phyloP scores from a whole-genome alignment of 192 early-diverging fungal species.

The Chytriomyces sp. region DNA sequence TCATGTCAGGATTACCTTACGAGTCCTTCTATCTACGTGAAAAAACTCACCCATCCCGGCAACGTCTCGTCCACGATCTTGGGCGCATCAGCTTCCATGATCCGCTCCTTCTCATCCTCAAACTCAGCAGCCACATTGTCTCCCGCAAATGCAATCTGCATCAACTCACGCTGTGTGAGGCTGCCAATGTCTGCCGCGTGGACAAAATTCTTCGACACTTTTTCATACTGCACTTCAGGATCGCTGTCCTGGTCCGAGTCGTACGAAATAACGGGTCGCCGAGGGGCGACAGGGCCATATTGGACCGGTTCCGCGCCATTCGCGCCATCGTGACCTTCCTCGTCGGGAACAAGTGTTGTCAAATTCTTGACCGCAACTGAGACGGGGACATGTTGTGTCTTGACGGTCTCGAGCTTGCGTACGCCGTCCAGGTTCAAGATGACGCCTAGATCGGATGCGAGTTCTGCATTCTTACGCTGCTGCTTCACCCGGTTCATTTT shows the following conservation, averaged over 20 bases:
- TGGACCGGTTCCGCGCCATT: background rate
- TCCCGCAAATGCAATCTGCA: slow-evolving; percentile 92
- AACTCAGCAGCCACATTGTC: slow-evolving; percentile 91
- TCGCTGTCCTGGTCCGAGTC: slow-evolving; percentile 49
- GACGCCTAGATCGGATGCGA: slow-evolving; percentile 58
- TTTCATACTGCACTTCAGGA: slow-evolving; percentile 11
- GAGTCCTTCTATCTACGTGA: background rate
- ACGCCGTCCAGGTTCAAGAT: slow-evolving; percentile 71
- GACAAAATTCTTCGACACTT: slow-evolving; percentile 47
- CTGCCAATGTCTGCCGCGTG: slow-evolving; percentile 46
- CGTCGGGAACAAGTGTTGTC: too few relatives aligned
- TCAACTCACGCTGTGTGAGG: slow-evolving; percentile 79
- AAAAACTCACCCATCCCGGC: slow-evolving; percentile 78
- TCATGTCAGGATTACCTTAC: background rate
- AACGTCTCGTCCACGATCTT: slow-evolving; percentile 81
- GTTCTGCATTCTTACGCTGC: slow-evolving; percentile 46
- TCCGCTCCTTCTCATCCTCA: slow-evolving; percentile 77
- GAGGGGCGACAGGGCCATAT: background rate
- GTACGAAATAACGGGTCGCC: slow-evolving; percentile 3
- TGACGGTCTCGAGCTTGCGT: slow-evolving; percentile 51
- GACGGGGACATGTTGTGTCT: background rate
- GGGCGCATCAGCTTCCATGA: slow-evolving; percentile 72
- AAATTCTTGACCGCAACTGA: background rate
- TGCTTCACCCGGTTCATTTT: slow-evolving; percentile 68
- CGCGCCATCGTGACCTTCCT: background rate